Base-by-base conservation (phyloP, 2,329 filamentous ascomycete species). In the Talaromyces sp. region DNA sequence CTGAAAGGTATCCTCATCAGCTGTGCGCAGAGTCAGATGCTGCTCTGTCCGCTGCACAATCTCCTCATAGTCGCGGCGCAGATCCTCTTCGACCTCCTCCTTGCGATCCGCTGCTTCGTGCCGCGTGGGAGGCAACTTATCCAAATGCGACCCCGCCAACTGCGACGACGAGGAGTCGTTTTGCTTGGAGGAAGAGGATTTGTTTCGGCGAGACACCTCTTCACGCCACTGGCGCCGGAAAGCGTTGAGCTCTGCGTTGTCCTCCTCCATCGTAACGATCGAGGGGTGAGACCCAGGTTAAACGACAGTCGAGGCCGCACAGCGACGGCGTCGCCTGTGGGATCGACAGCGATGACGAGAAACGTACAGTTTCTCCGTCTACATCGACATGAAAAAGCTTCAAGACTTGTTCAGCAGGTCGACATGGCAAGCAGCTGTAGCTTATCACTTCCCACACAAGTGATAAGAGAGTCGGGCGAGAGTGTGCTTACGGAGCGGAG, bases 141-240 rank as follows among this genome's bases (percentile, higher is more conserved):
- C 65, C 17, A 66, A 63, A 44, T 69, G 67, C 56, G 70, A 63
- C 49, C 61, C 30, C 19, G 62, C 54, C 22, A 68, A 36, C n/a
- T 47, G 63, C 60, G 65, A 59, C 7, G 68, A 28, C 56, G 60
- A 60, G 4, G 64, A 44, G 19, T 67, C 61, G 6, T 64, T 56
- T 32, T 66, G 62, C 30, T 33, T 57, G 13, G 58, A 57, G 47
- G 64, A 56, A 53, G 57, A 33, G 22, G 62, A 64, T 33, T 67
- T 72, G 42, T 76, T 80, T 71, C 81, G 79, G 53, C 81, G 80
- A 17, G 80, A 78, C 7, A 96, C 89, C 73, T 97, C 93, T 67
- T 91, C 88, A 62, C 86, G 86, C 93, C 93, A 97, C 81, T 92
- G 84, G 70, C 86, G 84, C 66, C 93, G 88, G 77, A 97, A 97